Conservation (phyloP, 2,329 filamentous ascomycete genomes). For the Colletotrichum graminicola region DNA sequence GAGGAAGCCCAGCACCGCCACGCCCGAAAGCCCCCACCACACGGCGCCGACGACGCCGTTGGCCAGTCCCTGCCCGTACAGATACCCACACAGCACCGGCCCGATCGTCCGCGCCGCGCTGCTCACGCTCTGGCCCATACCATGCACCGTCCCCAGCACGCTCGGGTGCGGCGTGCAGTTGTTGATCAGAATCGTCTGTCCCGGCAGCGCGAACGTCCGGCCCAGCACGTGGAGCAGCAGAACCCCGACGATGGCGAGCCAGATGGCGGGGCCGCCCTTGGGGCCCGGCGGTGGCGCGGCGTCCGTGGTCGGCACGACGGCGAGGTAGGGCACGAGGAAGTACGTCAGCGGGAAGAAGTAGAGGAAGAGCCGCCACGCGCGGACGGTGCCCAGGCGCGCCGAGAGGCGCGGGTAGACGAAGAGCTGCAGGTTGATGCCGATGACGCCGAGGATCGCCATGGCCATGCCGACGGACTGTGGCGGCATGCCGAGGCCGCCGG, state of each 20-base stretch:
- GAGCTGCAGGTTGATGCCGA: slow-evolving; percentile 81
- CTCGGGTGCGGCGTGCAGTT: slow-evolving; percentile 63
- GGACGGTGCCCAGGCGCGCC: slow-evolving; percentile 74
- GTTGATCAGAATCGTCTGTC: slow-evolving; percentile 61
- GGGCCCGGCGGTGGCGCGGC: slow-evolving; percentile 60
- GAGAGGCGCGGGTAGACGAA: slow-evolving; percentile 78
- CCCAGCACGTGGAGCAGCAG: slow-evolving; percentile 75
- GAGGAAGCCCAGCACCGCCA: slow-evolving; percentile 62
- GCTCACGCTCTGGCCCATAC: slow-evolving; percentile 68
- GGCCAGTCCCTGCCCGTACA: slow-evolving; percentile 71
- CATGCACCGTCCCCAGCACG: slow-evolving; percentile 62
- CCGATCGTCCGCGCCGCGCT: slow-evolving; percentile 71
- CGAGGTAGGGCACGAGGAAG: slow-evolving; percentile 76
- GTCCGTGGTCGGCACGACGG: slow-evolving; percentile 71
- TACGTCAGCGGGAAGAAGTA: slow-evolving; percentile 80
- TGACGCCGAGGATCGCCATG: slow-evolving; percentile 80
- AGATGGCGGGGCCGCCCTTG: slow-evolving; percentile 69
- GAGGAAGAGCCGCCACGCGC: slow-evolving; percentile 76
- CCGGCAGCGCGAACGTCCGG: slow-evolving; percentile 71
- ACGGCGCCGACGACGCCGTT: slow-evolving; percentile 69
- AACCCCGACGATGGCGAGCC: slow-evolving; percentile 73
- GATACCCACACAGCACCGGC: slow-evolving; percentile 69
- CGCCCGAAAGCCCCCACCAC: slow-evolving; percentile 67
- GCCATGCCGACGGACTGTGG: slow-evolving; percentile 80
- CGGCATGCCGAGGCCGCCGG: slow-evolving; percentile 80